Percentiles rank a stretch among this genome's conserved stretches.
phyloP scores from a whole-genome alignment of 2,329 filamentous ascomycete species.

The Cryoendolithus antarcticus region DNA sequence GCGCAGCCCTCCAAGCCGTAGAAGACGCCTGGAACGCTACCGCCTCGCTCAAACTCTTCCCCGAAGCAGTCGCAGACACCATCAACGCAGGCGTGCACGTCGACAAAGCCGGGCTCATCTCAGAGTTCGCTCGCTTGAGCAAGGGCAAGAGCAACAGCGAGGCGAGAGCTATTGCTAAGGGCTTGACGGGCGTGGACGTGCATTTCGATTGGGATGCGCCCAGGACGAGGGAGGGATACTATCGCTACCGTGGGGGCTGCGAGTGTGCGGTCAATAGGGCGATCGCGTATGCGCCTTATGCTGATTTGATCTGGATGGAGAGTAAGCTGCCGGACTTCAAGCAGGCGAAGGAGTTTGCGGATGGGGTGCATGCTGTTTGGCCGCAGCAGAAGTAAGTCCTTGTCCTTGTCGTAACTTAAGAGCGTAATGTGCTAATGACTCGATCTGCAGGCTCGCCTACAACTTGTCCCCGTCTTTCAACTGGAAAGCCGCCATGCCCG shows the following conservation, averaged over 20 bases:
- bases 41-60: slow-evolving; percentile 75
- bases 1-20: slow-evolving; percentile 71
- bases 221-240: slow-evolving; percentile 87
- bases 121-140: slow-evolving; percentile 52
- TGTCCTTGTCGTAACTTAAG: too few species aligned
- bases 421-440: too few species aligned
- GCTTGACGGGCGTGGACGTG: slow-evolving; percentile 65
- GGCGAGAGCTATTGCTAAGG: slow-evolving; percentile 65
- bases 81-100: slow-evolving; percentile 57
- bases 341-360: slow-evolving; percentile 86
- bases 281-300: slow-evolving; percentile 82
- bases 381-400: slow-evolving; percentile 90
- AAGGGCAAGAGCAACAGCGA: slow-evolving; percentile 81
- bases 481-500: slow-evolving; percentile 95
- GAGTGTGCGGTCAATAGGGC: slow-evolving; percentile 85
- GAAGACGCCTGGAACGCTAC: slow-evolving; percentile 78
- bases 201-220: slow-evolving; percentile 94
- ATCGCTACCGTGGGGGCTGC: slow-evolving; percentile 81
- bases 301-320: slow-evolving; percentile 99
- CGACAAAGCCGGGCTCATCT: slow-evolving; percentile 57
- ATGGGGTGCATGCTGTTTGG: slow-evolving; percentile 86
- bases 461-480: slow-evolving; percentile 99
- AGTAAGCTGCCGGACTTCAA: slow-evolving; percentile 85
- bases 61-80: slow-evolving; percentile 73
- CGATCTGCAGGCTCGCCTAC: slow-evolving; percentile 54